A percentile compares a stretch with the other conserved stretches of the same genome.
These are phyloP conservation scores for Blastomyces silverae DNA, from an alignment of 2,329 filamentous ascomycete genomes.

Conservation along the genomic window DNA sequence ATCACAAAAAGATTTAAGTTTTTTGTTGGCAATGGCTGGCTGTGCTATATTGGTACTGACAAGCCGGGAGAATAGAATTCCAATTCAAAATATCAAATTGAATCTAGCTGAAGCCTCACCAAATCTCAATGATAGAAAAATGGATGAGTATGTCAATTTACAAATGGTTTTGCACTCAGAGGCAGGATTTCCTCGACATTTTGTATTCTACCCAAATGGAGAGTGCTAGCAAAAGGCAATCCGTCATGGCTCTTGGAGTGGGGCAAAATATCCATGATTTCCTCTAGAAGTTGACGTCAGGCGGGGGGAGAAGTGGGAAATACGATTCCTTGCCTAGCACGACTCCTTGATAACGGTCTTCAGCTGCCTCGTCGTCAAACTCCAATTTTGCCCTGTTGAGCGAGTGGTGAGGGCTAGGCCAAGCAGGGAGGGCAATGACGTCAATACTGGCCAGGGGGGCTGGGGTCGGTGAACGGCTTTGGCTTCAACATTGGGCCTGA, in stretches of 20 bases:
- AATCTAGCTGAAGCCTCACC: neutral
- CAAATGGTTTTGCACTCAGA: neutral
- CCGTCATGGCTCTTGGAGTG: neutral
- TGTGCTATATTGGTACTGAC: neutral
- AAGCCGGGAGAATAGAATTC: neutral
- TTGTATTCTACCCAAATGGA: neutral
- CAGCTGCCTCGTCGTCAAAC: neutral
- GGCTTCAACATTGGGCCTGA: no score
- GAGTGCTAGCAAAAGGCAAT: neutral
- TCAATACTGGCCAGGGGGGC: no score
- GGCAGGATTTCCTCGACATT: neutral
- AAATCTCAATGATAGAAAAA: neutral
- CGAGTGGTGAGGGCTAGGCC: no score
- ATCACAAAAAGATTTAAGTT: neutral
- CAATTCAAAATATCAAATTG: neutral
- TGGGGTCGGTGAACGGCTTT: no score
- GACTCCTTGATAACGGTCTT: neutral
- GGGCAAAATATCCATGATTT: conserved; percentile 5
- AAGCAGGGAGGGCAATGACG: no score
- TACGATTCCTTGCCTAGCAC: neutral
- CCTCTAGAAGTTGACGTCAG: neutral
- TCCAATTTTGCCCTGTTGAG: no score
- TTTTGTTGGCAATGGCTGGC: neutral
- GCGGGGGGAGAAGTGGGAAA: neutral
- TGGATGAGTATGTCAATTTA: neutral